Evolutionary conservation across 1,139 yeast species (phyloP).

Genomic region (Suhomyces guaymorum): DNA sequence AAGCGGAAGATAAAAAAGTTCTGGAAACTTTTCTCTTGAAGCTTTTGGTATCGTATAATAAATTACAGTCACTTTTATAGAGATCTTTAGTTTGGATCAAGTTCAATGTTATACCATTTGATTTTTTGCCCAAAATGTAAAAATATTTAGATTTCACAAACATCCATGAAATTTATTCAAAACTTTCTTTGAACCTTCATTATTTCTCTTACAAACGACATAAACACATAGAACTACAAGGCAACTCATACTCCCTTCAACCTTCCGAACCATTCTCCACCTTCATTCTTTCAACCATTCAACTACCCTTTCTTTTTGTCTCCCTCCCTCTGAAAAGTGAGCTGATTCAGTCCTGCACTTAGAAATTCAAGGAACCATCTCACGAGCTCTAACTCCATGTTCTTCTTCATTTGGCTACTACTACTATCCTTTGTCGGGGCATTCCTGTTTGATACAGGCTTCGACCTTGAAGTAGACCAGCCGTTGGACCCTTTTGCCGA

Average conservation of each 20-base stretch:
- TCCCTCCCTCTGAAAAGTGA: background rate
- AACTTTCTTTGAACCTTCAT: too few species aligned
- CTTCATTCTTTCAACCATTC: background rate
- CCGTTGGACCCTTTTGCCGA: constrained; percentile 1
- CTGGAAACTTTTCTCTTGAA: constrained; percentile 36
- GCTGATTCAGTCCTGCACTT: background rate
- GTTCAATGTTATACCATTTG: background rate
- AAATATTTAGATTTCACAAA: too few species aligned
- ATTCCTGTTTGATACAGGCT: constrained; percentile 9
- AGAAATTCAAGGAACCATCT: too few species aligned
- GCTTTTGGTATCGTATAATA: background rate
- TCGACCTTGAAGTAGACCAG: constrained; percentile 6
- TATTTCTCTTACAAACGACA: too few species aligned
- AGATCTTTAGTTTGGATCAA: background rate
- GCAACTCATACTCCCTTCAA: too few species aligned
- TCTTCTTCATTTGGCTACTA: constrained; percentile 6
- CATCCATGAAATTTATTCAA: too few species aligned
- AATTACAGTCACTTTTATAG: background rate
- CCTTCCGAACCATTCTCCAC: background rate
- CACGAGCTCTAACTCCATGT: constrained; percentile 1
- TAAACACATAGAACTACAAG: too few species aligned
- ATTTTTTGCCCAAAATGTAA: too few species aligned
- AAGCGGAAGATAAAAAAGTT: constrained; percentile 35
- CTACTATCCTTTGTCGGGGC: constrained; percentile 1
- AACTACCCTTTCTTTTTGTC: background rate